Base-by-base conservation (phyloP, 1,284 basidiomycete genomes). In the Ganoderma boninense region DNA sequence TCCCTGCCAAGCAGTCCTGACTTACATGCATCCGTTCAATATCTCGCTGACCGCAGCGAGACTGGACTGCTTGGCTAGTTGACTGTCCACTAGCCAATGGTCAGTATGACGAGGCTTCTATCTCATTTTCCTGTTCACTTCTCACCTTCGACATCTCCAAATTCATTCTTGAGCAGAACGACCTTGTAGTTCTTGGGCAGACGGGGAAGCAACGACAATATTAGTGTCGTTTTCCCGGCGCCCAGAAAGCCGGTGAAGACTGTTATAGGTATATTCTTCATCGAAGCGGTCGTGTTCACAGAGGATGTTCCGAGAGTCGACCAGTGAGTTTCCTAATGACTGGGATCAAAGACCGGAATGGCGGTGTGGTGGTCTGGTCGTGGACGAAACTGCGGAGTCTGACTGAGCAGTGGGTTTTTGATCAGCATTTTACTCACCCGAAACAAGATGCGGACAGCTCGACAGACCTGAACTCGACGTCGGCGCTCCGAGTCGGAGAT, bases 21-120 rank as follows among this genome's bases (percentile, higher is more conserved):
- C 95, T 79, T 72, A 96, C 95, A 97, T 89, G 87, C 96, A 97
- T 32, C 96, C 96, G 80, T 97, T 97, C 72, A 96, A 82, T 64
- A 97, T 97, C 81, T 97, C 96, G 74, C 90, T 95, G 66, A 97
- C 95, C 1, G 93, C 94, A 23, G 94, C 83, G 62, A 97, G 85
- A 69, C 90, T 93, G 1, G 93, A 94, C 77, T 96, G 92, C 71
- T 90, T 87, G 13, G 95, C 95, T 18, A 97, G 88, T 72, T 96
- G 90, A 74, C 94, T 96, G 78, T 97, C 95, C 64, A 97, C 95
- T 43, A 13, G 54, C 23, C 0, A 38, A 46, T 35, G n/a, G 54
- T 29, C 7, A 32, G 7, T 11, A 29, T 49, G 10, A 14, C 4
- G 26, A n/a, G 14, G 1, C 2, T 20, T 49, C 38, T n/a, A 35